Base-by-base conservation (phyloP, 495 filamentous ascomycete species). In the Sordaria brevicollis region DNA sequence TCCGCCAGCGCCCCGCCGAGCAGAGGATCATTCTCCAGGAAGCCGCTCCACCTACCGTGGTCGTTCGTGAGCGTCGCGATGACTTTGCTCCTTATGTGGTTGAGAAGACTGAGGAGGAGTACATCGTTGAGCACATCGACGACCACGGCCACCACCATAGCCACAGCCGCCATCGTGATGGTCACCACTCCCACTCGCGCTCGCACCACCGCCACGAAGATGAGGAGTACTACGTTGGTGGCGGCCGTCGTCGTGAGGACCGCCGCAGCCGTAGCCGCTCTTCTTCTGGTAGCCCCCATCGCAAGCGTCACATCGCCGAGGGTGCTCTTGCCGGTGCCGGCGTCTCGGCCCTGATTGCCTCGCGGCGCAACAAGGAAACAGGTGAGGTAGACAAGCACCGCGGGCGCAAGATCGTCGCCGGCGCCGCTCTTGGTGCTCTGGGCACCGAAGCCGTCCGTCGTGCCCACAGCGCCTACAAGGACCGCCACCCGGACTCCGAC, bases 251-350 rank as follows among this genome's bases (percentile, higher is more conserved):
- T 13, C 78, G 82, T 62, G 82, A 86, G 41, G 49, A 57, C 21
- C 49, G 13, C 31, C 49, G 49, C 25, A 57, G 49, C 49, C 49
- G 49, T 1, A 57, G 49, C 49, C 88, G 89, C 70, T 76, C 74
- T 65, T 67, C 66, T 2, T 79, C 77, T 8, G 72, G 70, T 68
- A 79, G 77, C 70, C 77, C 77, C 1, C 89, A 93, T 76, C 90
- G 88, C 76, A 86, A 87, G 74, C 90, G 91, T 36, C 92, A 96
- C 78, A 77, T 97, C n/a, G 92, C 91, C 31, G 93, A 94, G 81
- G 93, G 93, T 38, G 92, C 92, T 31, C 80, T 94, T 37, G 90
- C 92, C 65, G 93, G 92, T 15, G 86, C 91, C 39, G 93, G 90
- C 69, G 86, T 89, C 8, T 90, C 90, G 4, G 92, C 92, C 54